Conservation (phyloP, 495 filamentous ascomycete species). For the Xylaria acuta region DNA sequence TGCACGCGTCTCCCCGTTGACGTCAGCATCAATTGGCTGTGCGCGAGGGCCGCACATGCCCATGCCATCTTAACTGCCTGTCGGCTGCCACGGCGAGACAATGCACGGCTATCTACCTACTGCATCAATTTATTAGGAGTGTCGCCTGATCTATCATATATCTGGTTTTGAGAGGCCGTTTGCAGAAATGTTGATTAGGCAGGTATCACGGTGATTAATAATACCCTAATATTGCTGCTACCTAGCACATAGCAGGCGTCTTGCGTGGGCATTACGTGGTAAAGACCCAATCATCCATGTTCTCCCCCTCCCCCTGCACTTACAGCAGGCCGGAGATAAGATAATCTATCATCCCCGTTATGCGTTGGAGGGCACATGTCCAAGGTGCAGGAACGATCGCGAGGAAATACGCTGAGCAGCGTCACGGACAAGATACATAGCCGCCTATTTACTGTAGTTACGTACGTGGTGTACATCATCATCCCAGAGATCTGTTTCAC, state of each 20-base stretch:
- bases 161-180: background rate
- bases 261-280: slow-evolving; percentile 21
- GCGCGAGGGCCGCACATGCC: slow-evolving; percentile 1
- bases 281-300: background rate
- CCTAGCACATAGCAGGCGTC: background rate
- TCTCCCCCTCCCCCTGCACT: background rate
- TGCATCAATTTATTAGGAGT: background rate
- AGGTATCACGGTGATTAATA: background rate
- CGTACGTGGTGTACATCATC: background rate
- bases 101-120: slow-evolving; percentile 2
- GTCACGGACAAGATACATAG: background rate
- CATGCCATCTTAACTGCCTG: slow-evolving; percentile 9
- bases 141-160: background rate
- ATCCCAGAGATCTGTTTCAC: background rate
- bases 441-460: background rate
- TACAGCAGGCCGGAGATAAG: slow-evolving; percentile 21
- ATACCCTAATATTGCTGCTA: background rate
- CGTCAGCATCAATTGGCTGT: background rate
- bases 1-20: background rate
- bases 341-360: background rate
- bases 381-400: background rate
- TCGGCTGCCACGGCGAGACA: background rate
- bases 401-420: background rate
- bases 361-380: background rate
- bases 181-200: slow-evolving; percentile 2